phyloP scores from a whole-genome alignment of 108 stramenopile genomes.

The Fragilaria radians region DNA sequence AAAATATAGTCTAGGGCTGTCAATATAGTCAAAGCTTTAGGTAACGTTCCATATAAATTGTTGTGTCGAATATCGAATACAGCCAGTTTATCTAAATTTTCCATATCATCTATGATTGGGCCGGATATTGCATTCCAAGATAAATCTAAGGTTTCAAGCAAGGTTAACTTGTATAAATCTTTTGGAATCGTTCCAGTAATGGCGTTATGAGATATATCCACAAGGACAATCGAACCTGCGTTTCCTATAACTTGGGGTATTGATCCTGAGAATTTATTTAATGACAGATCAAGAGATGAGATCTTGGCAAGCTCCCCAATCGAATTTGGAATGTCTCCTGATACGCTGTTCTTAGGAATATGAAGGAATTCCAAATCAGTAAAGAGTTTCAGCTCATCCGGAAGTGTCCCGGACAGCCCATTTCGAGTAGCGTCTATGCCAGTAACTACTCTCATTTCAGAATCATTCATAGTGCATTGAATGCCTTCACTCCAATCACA shows the following conservation, averaged over 20 bases:
- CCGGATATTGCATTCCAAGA: constrained; percentile 13
- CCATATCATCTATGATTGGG: constrained; percentile 4
- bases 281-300: not conserved
- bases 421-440: constrained; percentile 5
- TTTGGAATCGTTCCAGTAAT: constrained; percentile 49
- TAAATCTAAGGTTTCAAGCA: constrained; percentile 3
- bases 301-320: not conserved
- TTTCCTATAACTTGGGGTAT: constrained; percentile 22
- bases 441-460: constrained; percentile 5
- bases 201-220: constrained; percentile 52
- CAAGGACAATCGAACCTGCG: constrained; percentile 5
- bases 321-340: not conserved
- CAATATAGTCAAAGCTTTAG: constrained; percentile 9
- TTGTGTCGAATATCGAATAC: constrained; percentile 7
- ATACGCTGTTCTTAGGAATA: constrained; percentile 2
- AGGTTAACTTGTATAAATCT: constrained; percentile 22
- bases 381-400: constrained; percentile 15
- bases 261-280: constrained; percentile 14
- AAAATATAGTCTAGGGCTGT: not conserved
- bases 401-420: constrained; percentile 18
- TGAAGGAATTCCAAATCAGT: constrained; percentile 11
- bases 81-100: constrained; percentile 3
- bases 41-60: constrained; percentile 11
- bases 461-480: constrained; percentile 4
- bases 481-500: constrained; percentile 20